Evolutionary conservation across 768 basidiomycete genomes (phyloP).

Genomic region (Pleurotus tuber-regium): DNA sequence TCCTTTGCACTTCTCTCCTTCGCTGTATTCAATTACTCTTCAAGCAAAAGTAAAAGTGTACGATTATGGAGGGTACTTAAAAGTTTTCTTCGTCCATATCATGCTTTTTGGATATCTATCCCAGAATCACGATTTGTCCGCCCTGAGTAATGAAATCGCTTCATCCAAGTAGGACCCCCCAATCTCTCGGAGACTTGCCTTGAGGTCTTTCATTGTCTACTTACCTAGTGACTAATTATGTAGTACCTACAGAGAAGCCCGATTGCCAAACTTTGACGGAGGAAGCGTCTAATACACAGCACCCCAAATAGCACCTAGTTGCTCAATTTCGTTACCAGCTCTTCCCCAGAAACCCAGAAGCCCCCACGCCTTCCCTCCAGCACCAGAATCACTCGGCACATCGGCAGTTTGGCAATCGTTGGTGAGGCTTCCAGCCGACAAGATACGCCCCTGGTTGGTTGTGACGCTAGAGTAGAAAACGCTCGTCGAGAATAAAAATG

Average conservation of each 20-base stretch:
- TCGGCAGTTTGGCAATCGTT: conserved; percentile 23
- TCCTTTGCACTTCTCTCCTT: conserved; percentile 2
- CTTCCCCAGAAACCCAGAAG: conserved; percentile 32
- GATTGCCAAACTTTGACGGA: no score
- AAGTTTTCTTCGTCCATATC: background rate
- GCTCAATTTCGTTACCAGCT: conserved; percentile 27
- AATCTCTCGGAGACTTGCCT: no score
- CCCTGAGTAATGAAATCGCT: no score
- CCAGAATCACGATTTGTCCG: no score
- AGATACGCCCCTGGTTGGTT: conserved; percentile 27
- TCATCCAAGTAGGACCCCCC: no score
- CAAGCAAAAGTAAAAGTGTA: background rate
- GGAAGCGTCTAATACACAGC: conserved; percentile 25
- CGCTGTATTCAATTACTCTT: background rate
- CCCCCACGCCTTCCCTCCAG: conserved; percentile 24
- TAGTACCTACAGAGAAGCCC: no score
- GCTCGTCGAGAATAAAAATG: conserved; percentile 24
- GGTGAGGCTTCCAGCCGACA: conserved; percentile 27
- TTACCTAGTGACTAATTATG: no score
- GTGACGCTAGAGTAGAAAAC: conserved; percentile 29
- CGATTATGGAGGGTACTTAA: no score
- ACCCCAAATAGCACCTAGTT: conserved; percentile 27
- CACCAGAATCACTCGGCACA: conserved; percentile 27
- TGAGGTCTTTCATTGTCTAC: no score
- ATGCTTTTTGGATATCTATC: no score